phyloP scores from a whole-genome alignment of 345 rosid genomes.

The Corchorus capsularis region DNA sequence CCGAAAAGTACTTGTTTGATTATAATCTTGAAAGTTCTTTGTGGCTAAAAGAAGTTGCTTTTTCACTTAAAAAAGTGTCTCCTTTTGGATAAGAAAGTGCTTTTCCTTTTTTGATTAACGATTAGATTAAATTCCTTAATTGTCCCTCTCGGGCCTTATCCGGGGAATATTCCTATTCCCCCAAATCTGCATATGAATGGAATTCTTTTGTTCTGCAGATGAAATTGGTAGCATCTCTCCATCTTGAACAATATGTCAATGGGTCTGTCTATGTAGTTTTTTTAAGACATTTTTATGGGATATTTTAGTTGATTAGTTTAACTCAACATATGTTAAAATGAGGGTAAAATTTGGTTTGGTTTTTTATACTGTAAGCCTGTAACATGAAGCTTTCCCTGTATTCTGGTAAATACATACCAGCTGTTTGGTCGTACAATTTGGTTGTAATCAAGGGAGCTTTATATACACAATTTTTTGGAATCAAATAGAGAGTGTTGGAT shows the following conservation, averaged over 20 bases:
- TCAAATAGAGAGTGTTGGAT: neutral
- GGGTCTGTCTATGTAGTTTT: neutral
- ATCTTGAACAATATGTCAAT: neutral
- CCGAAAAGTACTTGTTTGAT: too few relatives aligned
- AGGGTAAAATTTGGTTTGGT: neutral
- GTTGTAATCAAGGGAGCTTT: neutral
- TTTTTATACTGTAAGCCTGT: too few relatives aligned
- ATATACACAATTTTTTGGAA: neutral
- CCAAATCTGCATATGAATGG: neutral
- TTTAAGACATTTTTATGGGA: neutral
- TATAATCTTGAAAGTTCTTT: too few relatives aligned
- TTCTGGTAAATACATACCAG: neutral
- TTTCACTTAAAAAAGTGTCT: neutral
- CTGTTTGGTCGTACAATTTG: neutral
- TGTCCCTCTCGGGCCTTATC: neutral
- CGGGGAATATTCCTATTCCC: neutral
- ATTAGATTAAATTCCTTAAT: neutral
- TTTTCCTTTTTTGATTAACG: neutral
- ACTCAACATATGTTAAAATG: neutral
- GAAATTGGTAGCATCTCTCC: neutral
- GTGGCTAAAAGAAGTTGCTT: neutral
- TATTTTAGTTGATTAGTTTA: neutral
- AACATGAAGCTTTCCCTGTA: neutral
- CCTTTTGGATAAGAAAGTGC: neutral
- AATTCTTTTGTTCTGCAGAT: neutral